Base-by-base conservation (phyloP, 768 basidiomycete species). In the Lactifluus piperatus region DNA sequence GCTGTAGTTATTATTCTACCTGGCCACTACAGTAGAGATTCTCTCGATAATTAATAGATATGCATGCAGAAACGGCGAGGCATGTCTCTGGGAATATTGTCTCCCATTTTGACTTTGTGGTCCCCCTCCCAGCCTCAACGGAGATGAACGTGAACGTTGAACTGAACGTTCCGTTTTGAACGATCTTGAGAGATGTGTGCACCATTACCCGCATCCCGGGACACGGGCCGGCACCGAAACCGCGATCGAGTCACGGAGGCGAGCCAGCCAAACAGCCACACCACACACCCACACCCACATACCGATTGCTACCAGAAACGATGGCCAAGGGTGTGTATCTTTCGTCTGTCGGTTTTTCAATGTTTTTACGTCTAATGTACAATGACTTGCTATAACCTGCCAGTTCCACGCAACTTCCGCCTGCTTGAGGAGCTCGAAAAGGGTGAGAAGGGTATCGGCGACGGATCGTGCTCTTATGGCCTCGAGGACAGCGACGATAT, bases 401-500 rank as follows among this genome's bases (percentile, higher is more conserved):
- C 69, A 97, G 95, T 99, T 62, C 95, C 95, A 27, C 82, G 95
- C 69, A 97, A 94, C 75, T 98, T 98, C 78, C 83, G 91, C 51
- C 84, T 98, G 22, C 83, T 99, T 39, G 97, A 97, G 71, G 97
- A 99, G 77, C 88, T 99, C 64, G 97, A 99, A 73, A 97, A 98
- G 75, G 97, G 97, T 68, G 97, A 99, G 80, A 99, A 99, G 73
- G 97, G 97, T 53, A 93, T 98, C 71, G 95, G 95, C 63, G 95
- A 97, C 75, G 95, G 94, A 56, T 92, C 90, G 18, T 97, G 93
- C 76, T 95, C 93, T 20, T 99, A 98, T 68, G 97, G 97, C 41
- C 77, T 99, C 60, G 91, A 92, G 75, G 92, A 97, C 73, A 74
- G 85, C 66, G 94, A 98, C 70, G 97, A 98, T 80, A 88, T 95